phyloP scores from a whole-genome alignment of 202 grass and related monocot genomes.

The Carex arenaria region DNA sequence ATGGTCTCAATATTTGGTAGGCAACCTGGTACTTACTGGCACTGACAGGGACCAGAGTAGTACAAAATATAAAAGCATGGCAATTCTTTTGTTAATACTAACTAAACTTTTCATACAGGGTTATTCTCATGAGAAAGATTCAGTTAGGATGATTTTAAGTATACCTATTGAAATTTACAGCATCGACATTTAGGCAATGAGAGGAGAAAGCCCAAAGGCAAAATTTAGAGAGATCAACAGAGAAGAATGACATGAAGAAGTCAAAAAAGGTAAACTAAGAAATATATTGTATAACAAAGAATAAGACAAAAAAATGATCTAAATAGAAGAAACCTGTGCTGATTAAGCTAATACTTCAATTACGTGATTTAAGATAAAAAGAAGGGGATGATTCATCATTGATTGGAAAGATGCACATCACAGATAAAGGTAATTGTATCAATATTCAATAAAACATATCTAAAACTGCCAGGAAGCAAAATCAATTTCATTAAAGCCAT shows the following conservation, averaged over 20 bases:
- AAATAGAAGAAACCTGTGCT: background rate
- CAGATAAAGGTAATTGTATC: background rate
- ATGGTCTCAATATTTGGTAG: constrained; percentile 15
- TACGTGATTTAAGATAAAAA: background rate
- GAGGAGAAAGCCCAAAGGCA: background rate
- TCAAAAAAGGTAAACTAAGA: background rate
- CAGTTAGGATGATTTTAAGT: background rate
- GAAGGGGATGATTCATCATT: background rate
- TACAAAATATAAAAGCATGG: background rate
- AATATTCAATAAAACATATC: background rate
- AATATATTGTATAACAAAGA: background rate
- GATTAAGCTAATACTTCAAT: background rate
- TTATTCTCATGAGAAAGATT: background rate
- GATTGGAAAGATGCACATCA: background rate
- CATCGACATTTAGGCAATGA: background rate
- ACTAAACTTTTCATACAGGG: background rate
- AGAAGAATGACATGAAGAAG: constrained; percentile 13
- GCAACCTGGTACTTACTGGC: constrained; percentile 5
- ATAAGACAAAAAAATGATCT: background rate
- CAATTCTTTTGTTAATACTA: background rate
- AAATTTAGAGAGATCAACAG: background rate
- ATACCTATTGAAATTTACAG: background rate
- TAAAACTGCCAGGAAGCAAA: constrained; percentile 9
- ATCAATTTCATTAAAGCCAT: background rate
- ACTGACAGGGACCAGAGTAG: background rate